Conservation (phyloP, 257 asterid genomes). For the Scutellaria galericulata region DNA sequence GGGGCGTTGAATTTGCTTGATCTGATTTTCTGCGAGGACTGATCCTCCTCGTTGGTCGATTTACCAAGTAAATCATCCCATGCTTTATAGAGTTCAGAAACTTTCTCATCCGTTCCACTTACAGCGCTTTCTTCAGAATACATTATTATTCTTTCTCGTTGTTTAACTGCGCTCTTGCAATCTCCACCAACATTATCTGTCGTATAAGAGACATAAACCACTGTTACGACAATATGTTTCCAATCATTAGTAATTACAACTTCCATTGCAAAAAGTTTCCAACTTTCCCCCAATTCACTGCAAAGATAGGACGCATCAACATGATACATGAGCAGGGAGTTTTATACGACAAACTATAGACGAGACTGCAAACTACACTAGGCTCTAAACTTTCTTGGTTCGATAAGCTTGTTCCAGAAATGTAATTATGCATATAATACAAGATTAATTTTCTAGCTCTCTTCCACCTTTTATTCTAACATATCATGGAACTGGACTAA, state of each 20-base stretch:
- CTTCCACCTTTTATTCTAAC: not conserved
- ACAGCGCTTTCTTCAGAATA: constrained; percentile 38
- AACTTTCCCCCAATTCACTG: not conserved
- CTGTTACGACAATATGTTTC: too few species aligned
- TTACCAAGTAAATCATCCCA: constrained; percentile 61
- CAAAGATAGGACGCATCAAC: not conserved
- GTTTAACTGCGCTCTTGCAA: constrained; percentile 39
- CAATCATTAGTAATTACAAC: not conserved
- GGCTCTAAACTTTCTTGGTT: constrained; percentile 8
- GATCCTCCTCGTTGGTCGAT: constrained; percentile 34
- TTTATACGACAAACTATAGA: not conserved
- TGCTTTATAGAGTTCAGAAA: constrained; percentile 52
- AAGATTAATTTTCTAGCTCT: not conserved
- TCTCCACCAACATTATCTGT: constrained; percentile 50
- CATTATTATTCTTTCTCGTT: constrained; percentile 39
- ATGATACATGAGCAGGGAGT: not conserved
- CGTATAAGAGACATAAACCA: constrained; percentile 10
- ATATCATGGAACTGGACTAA: not conserved
- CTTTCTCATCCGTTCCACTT: constrained; percentile 45
- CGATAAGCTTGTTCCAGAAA: not conserved
- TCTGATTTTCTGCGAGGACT: constrained; percentile 29
- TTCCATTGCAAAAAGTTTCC: not conserved
- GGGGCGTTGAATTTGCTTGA: constrained; percentile 54
- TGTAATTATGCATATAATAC: not conserved
- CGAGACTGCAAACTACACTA: not conserved